Evolutionary conservation across 2,329 filamentous ascomycete species (phyloP), one percentile per base, ranked within the genome.

Genomic region (Xylariomycetidae sp.): DNA sequence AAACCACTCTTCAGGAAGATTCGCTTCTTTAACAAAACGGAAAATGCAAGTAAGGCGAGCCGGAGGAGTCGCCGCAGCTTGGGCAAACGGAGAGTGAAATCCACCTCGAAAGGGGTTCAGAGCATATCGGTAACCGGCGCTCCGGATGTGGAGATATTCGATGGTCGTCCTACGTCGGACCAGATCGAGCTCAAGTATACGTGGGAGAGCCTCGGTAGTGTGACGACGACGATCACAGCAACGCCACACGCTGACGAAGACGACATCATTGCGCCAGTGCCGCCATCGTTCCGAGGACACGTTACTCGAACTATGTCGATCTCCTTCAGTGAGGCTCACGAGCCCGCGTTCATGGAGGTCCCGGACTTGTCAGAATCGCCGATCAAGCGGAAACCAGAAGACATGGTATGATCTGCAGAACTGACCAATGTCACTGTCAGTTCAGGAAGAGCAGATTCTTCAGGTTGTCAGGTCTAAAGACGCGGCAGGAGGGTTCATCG

Each of bases 201-300:
- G 12, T 29, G 26, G 26, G 26, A 29, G 26, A 29, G 26, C 13
- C 15, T 29, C 8, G 26, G 26, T 12, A 29, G 26, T 16, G 26
- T 29, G 13, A 29, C 26, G 12, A 29, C 26, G 6, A 29, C 26
- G 5, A 29, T 29, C 26, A 16, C 26, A 7, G 26, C 26, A 16
- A 5, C 7, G 10, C 13, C 5, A 5, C 5, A 17, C 12, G 12
- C 10, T 13, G 26, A 15, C 7, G 26, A 29, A 12, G 26, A 18
- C 8, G 26, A 12, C 26, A 6, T 10, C 10, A 15, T 6, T 10
- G 12, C 26, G 13, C 12, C 26, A 6, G 26, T 16, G 13, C 5
- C 26, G 15, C 7, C 8, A 23, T 8, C 13, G 26, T 5, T 16
- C 5, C 13, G 13, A 9, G 26, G 26, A 17, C 26, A 29, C 10